These are phyloP conservation scores for Solanum arcanum DNA, from an alignment of 257 asterid species.

Conservation along the genomic window DNA sequence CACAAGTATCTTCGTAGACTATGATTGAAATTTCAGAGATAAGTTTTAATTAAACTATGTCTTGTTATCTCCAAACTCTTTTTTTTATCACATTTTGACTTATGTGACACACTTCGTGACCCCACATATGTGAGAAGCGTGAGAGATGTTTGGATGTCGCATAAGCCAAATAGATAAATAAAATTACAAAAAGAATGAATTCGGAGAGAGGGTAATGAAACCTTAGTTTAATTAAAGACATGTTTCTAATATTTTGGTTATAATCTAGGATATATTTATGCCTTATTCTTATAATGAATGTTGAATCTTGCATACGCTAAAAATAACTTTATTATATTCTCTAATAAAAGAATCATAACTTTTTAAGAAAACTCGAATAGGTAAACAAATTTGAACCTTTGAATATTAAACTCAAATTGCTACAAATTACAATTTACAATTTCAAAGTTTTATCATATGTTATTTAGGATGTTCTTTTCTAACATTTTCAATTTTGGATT, in stretches of 20 bases:
- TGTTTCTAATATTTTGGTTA: no score
- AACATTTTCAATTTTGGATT: background rate
- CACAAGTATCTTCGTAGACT: background rate
- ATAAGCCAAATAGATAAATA: no score
- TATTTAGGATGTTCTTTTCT: background rate
- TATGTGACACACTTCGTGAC: background rate
- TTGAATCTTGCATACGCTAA: background rate
- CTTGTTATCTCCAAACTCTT: background rate
- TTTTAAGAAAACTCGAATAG: background rate
- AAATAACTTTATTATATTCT: no score
- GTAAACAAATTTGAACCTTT: background rate
- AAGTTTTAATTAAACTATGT: no score
- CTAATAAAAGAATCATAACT: background rate
- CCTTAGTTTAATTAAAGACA: no score
- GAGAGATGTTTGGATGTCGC: background rate
- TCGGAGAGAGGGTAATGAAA: background rate
- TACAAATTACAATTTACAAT: background rate
- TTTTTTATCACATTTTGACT: background rate
- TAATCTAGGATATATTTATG: accelerated
- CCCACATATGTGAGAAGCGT: background rate
- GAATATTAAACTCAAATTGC: background rate
- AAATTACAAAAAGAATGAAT: no score
- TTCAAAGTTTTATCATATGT: background rate
- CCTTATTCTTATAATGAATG: background rate
- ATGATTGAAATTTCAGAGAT: no score